Conservation (phyloP, 2,329 filamentous ascomycete genomes). For the Annulohypoxylon truncatum region DNA sequence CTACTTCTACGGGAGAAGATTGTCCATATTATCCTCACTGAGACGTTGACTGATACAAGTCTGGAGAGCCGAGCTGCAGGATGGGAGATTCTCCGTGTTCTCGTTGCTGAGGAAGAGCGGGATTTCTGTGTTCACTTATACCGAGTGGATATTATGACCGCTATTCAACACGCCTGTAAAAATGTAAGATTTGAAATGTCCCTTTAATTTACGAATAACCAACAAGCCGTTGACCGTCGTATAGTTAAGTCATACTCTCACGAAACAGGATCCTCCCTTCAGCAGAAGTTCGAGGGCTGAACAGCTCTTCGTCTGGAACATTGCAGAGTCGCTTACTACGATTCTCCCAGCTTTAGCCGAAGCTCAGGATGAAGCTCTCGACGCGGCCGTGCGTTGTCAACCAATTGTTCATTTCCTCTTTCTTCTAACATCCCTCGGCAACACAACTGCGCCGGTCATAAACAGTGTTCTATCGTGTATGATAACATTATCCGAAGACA, state of each 20-base stretch:
- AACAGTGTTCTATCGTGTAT: conserved; percentile 66
- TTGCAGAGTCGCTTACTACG: conserved; percentile 64
- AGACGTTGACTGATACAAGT: conserved; percentile 72
- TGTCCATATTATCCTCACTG: conserved; percentile 70
- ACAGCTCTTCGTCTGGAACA: conserved; percentile 64
- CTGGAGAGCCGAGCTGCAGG: conserved; percentile 73
- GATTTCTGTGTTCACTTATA: conserved; percentile 76
- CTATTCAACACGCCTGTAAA: conserved; percentile 67
- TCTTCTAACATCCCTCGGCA: conserved; percentile 58
- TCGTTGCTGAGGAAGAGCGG: conserved; percentile 72
- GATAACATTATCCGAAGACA: conserved; percentile 70
- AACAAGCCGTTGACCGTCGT: conserved; percentile 9
- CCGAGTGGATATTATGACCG: conserved; percentile 69
- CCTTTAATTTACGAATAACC: not conserved
- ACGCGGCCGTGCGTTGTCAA: conserved; percentile 62
- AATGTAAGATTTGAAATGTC: conserved; percentile 57
- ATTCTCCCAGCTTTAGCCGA: conserved; percentile 67
- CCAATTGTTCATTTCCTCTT: conserved; percentile 66
- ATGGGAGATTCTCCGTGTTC: conserved; percentile 73
- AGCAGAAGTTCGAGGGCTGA: conserved; percentile 64
- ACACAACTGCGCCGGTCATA: conserved; percentile 56
- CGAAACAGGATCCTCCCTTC: conserved; percentile 56
- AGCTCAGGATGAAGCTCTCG: conserved; percentile 69
- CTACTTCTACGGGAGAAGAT: conserved; percentile 74
- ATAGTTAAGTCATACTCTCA: conserved; percentile 59